Base-by-base conservation (phyloP, 345 rosid genomes). In the Pistacia integerrima region DNA sequence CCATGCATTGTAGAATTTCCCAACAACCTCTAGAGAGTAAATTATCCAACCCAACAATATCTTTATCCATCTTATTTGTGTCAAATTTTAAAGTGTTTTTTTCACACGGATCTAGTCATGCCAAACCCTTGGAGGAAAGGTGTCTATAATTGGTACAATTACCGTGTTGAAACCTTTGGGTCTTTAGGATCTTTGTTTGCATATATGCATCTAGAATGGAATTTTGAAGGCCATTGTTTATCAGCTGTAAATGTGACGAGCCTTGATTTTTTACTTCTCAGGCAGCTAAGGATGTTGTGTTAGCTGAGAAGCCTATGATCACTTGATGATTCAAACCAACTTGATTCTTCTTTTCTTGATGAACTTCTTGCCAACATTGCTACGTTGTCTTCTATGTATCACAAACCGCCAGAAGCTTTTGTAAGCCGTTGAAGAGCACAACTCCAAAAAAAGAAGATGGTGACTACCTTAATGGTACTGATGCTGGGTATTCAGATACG, bases 291-390 rank as follows among this genome's bases (percentile, higher is more conserved):
- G 99, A 97, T 83, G 94, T 97, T 70, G 98, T 97, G 76, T 86
- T 97, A 76, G 98, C 98, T 77, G 99, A 97, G 86, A 97, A 97
- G 83, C 99, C 99, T n/a, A 98, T 97, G 83, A 97, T 97, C 60
- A 90, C 89, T 64, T 64, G 99, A 97, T 61, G 98, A 97, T 84
- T 97, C 99, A 44, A 97, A 97, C 89, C 97, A 89, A 75, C 91
- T 97, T 2, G 99, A 97, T 46, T 70, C 97, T 72, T 84, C 99
- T 82, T 95, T 97, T 75, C 95, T 97, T 59, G 98, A 97, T 80
- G 99, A 97, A 87, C 98, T 97, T 81, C 98, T 94, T 69, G 84
- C 99, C 69, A 97, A 97, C 78, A 94, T 97, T 36, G 96, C 99
- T 30, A 97, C 99, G 48, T 84, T 97, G 83, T 92, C 99, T 46